phyloP scores from a whole-genome alignment of 345 rosid genomes.

The Eucalyptus coolabah region DNA sequence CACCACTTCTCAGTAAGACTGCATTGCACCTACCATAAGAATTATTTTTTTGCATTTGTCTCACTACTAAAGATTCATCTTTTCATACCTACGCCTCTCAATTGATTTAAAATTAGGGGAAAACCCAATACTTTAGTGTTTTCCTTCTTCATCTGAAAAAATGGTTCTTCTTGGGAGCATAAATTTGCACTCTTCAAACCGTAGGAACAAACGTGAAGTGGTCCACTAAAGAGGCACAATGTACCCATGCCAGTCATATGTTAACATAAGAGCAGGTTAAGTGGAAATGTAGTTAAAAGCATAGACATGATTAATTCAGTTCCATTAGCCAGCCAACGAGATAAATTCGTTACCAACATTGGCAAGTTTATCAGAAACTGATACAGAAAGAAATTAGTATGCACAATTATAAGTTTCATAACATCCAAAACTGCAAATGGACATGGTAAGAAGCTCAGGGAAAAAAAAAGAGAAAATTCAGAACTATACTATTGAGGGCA shows the following conservation, averaged over 20 bases:
- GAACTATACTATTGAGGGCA: too few species aligned
- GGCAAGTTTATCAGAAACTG: neutral
- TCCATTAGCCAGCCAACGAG: neutral
- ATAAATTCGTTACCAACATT: neutral
- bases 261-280: neutral
- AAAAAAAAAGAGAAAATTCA: too few species aligned
- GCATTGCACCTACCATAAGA: fast-evolving
- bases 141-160: neutral
- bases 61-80: fast-evolving
- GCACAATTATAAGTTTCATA: neutral
- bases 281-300: neutral
- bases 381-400: neutral
- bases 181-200: neutral
- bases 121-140: too few species aligned
- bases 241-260: fast-evolving
- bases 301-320: neutral
- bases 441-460: too few species aligned
- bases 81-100: fast-evolving
- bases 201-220: neutral
- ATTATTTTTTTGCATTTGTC: fast-evolving
- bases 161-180: neutral
- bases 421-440: neutral
- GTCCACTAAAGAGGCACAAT: neutral
- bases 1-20: fast-evolving
- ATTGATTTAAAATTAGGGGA: fast-evolving